phyloP scores from a whole-genome alignment of 2,329 filamentous ascomycete genomes.

The Fulvia fulva region DNA sequence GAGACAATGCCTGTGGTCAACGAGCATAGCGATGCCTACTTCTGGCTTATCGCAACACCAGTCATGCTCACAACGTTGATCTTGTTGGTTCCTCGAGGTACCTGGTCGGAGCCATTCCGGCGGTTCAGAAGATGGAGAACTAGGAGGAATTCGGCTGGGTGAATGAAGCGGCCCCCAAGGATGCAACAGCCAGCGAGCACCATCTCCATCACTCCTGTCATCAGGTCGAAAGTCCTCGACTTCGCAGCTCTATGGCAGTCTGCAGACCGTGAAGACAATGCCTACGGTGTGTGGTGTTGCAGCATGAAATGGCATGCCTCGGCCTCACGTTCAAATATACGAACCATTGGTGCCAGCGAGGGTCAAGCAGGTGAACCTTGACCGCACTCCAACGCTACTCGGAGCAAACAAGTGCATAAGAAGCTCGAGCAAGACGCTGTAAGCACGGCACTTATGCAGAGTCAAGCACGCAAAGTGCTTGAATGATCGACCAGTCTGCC shows the following conservation, averaged over 20 bases:
- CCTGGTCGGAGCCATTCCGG: neutral
- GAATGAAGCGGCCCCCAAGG: too few relatives aligned
- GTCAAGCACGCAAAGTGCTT: neutral
- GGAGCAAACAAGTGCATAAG: neutral
- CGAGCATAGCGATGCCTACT: slow-evolving; percentile 49
- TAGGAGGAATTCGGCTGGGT: neutral
- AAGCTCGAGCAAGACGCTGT: neutral
- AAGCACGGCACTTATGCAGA: neutral
- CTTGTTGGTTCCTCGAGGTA: slow-evolving; percentile 40
- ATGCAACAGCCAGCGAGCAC: too few relatives aligned
- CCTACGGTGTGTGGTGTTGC: neutral
- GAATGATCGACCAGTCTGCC: neutral
- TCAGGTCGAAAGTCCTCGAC: too few relatives aligned
- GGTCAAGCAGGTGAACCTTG: neutral
- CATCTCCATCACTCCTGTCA: too few relatives aligned
- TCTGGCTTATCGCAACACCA: slow-evolving; percentile 69
- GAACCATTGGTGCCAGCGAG: neutral
- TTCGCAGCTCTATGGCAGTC: neutral
- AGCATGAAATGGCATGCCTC: neutral
- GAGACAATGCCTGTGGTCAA: slow-evolving; percentile 23
- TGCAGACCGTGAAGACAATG: neutral
- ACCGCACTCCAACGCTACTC: neutral
- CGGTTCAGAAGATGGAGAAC: neutral
- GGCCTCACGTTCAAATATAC: neutral
- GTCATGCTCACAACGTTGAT: slow-evolving; percentile 77